Evolutionary conservation across 2,329 filamentous ascomycete species (phyloP).

Genomic region (Colletotrichum agaves): DNA sequence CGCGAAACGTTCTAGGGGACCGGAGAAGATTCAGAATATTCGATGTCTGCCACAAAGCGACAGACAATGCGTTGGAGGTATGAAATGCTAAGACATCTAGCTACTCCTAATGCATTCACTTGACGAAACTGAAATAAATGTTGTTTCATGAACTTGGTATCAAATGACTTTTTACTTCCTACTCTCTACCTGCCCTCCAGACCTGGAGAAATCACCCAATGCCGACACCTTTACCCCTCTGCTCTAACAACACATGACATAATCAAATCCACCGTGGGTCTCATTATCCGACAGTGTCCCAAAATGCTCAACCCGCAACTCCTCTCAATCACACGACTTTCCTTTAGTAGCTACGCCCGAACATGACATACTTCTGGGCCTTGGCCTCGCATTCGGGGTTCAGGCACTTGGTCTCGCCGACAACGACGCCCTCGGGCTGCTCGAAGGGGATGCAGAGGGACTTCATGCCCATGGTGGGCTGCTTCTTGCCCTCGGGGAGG

Average conservation of each 20-base stretch:
- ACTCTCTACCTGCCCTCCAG: background rate
- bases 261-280: slow-evolving; percentile 28
- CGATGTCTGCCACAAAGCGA: too few relatives aligned
- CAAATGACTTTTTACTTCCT: slow-evolving; percentile 32
- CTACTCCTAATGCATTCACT: background rate
- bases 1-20: too few relatives aligned
- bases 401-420: slow-evolving; percentile 88
- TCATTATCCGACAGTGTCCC: slow-evolving; percentile 28
- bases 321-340: slow-evolving; percentile 24
- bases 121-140: accelerated
- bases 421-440: slow-evolving; percentile 81
- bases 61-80: too few relatives aligned
- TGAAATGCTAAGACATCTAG: too few relatives aligned
- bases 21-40: too few relatives aligned
- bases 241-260: slow-evolving; percentile 27
- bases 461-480: slow-evolving; percentile 74
- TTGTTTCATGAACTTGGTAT: slow-evolving; percentile 28
- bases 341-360: slow-evolving; percentile 77
- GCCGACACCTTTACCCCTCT: slow-evolving; percentile 14
- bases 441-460: slow-evolving; percentile 80
- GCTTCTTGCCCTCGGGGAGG: slow-evolving; percentile 63
- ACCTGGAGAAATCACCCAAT: background rate
- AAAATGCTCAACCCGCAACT: slow-evolving; percentile 35
- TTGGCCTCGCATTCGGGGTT: slow-evolving; percentile 84
- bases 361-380: slow-evolving; percentile 92